Conservation (phyloP, 192 early-diverging fungal genomes). For the Haplosporangium gracile region DNA sequence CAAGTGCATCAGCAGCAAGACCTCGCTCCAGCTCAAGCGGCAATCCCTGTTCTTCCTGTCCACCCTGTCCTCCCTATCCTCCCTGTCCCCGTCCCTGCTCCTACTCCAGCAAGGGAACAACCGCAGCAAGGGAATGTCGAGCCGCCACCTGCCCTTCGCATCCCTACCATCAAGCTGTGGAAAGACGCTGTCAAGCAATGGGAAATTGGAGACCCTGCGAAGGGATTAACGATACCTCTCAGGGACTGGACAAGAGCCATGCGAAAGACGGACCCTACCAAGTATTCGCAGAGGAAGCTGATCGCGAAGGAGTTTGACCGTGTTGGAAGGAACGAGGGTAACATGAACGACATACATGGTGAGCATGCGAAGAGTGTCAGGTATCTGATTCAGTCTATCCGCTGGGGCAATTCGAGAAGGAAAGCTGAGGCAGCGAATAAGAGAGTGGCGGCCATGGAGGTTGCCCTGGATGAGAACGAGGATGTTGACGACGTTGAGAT, state of each 20-base stretch:
- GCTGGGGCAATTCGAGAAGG: background rate
- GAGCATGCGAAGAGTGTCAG: background rate
- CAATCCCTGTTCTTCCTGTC: background rate
- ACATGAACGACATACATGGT: constrained; percentile 8
- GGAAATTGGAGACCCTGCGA: constrained; percentile 12
- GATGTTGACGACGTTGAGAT: constrained; percentile 18
- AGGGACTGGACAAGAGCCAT: constrained; percentile 9
- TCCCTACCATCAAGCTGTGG: background rate
- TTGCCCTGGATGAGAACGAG: background rate
- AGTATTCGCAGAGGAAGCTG: constrained; percentile 20
- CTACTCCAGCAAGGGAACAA: background rate
- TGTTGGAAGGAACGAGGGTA: constrained; percentile 2
- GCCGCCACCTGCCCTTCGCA: background rate
- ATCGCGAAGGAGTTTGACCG: constrained; percentile 3
- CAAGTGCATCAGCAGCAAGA: background rate
- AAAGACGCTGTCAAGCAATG: constrained; percentile 14
- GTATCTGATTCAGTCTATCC: constrained; percentile 15
- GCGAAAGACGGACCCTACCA: constrained; percentile 13
- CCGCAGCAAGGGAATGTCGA: background rate
- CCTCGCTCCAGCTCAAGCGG: background rate
- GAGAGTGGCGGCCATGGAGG: background rate
- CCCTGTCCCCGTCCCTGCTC: background rate
- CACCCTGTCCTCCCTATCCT: too few relatives aligned
- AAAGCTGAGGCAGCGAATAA: background rate
- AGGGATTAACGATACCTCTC: constrained; percentile 6